A percentile compares a stretch with the other conserved stretches of the same genome.
Evolutionary conservation across 2,329 filamentous ascomycete genomes (phyloP).

Genomic region (Trichoderma sp.): DNA sequence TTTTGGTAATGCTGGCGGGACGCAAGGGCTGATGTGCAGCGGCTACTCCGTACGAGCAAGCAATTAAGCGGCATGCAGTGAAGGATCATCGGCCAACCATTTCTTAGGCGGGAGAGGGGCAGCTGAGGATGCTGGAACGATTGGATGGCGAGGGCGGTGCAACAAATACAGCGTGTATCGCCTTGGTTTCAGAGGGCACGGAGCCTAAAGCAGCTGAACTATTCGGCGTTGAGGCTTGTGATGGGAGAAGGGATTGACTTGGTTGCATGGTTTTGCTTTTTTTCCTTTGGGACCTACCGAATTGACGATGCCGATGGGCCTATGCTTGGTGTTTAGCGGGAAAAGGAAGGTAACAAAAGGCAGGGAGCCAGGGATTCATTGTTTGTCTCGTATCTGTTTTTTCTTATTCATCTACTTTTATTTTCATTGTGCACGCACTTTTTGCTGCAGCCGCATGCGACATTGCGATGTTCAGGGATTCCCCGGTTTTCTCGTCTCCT

Average conservation of each 20-base stretch:
- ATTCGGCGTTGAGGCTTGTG: background rate
- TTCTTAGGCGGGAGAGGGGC: background rate
- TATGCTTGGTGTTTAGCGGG: background rate
- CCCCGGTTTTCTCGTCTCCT: background rate
- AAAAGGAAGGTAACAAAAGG: background rate
- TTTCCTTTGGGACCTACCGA: too few relatives aligned
- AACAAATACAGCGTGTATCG: background rate
- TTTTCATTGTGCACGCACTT: background rate
- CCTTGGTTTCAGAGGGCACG: background rate
- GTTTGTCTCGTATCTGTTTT: background rate
- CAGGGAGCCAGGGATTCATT: background rate
- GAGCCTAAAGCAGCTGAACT: background rate
- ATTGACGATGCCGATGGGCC: background rate
- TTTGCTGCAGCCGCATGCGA: background rate
- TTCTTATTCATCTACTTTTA: background rate
- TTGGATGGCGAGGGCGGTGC: background rate
- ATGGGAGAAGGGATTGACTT: background rate
- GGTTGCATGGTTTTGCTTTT: background rate
- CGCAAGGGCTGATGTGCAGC: conserved; percentile 3
- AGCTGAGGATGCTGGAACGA: background rate
- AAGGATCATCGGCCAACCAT: conserved; percentile 15
- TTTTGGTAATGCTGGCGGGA: background rate
- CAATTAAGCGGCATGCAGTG: background rate
- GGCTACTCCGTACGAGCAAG: background rate
- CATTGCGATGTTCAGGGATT: conserved; percentile 2